These are phyloP conservation scores for Alternaria sp. DNA, from an alignment of 2,329 filamentous ascomycete species.

Conservation along the genomic window DNA sequence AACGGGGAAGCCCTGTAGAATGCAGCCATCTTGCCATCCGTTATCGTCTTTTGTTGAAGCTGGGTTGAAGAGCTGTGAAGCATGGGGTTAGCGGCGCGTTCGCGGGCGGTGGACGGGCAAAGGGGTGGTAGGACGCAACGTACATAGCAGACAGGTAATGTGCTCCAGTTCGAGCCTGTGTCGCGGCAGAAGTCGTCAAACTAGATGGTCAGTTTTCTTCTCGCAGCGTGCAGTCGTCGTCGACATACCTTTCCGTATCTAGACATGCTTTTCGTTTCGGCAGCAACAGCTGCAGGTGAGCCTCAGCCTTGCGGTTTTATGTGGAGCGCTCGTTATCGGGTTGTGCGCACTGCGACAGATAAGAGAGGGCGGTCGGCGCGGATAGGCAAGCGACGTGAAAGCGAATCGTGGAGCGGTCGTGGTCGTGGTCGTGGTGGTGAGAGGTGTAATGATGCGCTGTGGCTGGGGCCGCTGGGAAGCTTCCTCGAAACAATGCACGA, in stretches of 20 bases:
- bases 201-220: not conserved
- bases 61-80: slow-evolving; percentile 67
- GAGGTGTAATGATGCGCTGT: slow-evolving; percentile 24
- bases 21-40: slow-evolving; percentile 70
- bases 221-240: not conserved
- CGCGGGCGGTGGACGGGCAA: slow-evolving; percentile 15
- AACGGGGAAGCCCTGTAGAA: slow-evolving; percentile 76
- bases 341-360: slow-evolving; percentile 5
- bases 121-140: slow-evolving; percentile 27
- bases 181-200: slow-evolving; percentile 58
- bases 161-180: slow-evolving; percentile 51
- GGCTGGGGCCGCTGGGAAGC: slow-evolving; percentile 22
- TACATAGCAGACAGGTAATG: slow-evolving; percentile 58
- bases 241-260: slow-evolving; percentile 32
- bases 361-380: slow-evolving; percentile 9
- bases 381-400: slow-evolving; percentile 11
- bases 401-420: slow-evolving; percentile 11
- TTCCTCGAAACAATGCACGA: slow-evolving; percentile 25
- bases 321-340: slow-evolving; percentile 18
- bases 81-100: slow-evolving; percentile 35
- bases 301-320: slow-evolving; percentile 32
- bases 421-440: slow-evolving; percentile 14
- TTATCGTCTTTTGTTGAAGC: slow-evolving; percentile 64
- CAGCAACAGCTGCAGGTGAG: slow-evolving; percentile 16
- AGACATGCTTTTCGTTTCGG: slow-evolving; percentile 34